phyloP scores from a whole-genome alignment of 176 grass and related monocot species.

The Aegilops umbellulata region DNA sequence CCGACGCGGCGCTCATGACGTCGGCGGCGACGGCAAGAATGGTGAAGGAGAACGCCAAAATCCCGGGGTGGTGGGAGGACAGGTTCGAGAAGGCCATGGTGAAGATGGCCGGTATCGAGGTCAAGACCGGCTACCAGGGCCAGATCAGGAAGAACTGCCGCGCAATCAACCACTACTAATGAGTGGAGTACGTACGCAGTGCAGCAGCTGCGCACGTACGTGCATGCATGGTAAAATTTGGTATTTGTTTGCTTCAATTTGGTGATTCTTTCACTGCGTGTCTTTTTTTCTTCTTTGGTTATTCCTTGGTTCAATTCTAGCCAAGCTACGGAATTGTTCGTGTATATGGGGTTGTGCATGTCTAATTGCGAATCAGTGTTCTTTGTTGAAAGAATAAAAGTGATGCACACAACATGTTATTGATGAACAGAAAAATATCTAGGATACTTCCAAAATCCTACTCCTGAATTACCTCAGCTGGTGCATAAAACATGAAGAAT shows the following conservation, averaged over 20 bases:
- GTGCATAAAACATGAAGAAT: no score
- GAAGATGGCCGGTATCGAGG: background rate
- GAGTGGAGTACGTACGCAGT: no score
- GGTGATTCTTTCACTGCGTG: background rate
- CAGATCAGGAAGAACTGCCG: background rate
- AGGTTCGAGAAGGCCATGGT: background rate
- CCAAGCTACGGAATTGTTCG: background rate
- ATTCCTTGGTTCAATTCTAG: background rate
- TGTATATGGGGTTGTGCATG: background rate
- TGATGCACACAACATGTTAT: background rate
- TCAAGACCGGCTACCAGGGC: background rate
- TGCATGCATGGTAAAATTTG: background rate
- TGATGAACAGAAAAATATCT: background rate
- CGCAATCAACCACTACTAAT: background rate
- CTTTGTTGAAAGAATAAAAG: background rate
- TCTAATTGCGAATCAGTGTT: background rate
- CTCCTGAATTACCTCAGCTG: no score
- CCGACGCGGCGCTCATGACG: background rate
- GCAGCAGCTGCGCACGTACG: background rate
- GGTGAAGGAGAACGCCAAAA: background rate
- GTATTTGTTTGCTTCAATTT: background rate
- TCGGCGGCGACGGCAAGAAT: background rate
- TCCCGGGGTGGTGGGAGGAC: background rate
- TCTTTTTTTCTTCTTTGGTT: background rate
- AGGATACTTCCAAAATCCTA: background rate